Base-by-base conservation (phyloP, 305 asterid species). In the Ajuga reptans region DNA sequence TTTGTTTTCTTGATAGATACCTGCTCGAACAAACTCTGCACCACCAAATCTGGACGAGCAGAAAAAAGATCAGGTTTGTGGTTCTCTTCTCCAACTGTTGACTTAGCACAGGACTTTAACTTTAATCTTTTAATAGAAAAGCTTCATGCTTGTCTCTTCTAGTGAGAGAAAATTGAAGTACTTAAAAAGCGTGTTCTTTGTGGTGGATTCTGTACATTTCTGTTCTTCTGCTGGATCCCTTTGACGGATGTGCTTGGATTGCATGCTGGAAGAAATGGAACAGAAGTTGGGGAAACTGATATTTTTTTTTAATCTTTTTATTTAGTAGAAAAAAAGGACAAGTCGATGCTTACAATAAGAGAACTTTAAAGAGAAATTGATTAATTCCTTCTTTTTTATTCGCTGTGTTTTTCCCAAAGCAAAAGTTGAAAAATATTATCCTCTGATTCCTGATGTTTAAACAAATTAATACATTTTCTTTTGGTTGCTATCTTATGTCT, bases 41-140 rank as follows among this genome's bases (percentile, higher is more conserved):
- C 97, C 97, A 49, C 97, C 97, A n/a, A 88, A 81, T 78, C 72
- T 90, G 86, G 96, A 84, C 73, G 97, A 88, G 82, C 97, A 90
- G 80, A 88, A 83, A 72, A 84, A 80, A 55, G 88, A 76, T 45
- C 91, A 86, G 97, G 96, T 87, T 68, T 65, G 89, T 69, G 60
- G 34, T 64, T 68, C 50, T 70, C 50, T 61, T 52, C 17, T 46
- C 70, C 67, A 46, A 54, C 46, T 62, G 54, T 68, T 46, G 56
- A 69, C 33, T 50, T 14, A 16, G 34, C 61, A 43, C 49, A 18
- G 50, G 46, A 4, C 54, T 64, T 43, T 67, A 60, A 31, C 41
- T 57, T 59, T 66, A 11, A 49, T 9, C 52, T 64, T 21, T 5
- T 43, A 4, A 46, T 33, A 57, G 27, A 57, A 39, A 21, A 68